Evolutionary conservation across 129 eudicot species (phyloP), one percentile per base, ranked within the genome.

Genomic region (Solidago caesia): DNA sequence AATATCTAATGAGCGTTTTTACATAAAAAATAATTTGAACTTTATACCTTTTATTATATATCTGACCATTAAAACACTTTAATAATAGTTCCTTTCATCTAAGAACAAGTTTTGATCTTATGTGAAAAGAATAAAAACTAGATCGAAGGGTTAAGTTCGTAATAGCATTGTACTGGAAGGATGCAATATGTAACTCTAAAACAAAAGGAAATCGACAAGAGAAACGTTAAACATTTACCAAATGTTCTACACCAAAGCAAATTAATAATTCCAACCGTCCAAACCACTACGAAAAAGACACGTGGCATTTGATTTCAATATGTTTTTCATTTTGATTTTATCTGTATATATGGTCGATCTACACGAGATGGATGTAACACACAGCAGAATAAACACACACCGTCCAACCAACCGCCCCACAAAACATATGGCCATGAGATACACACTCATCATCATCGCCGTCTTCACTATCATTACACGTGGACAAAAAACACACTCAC

Each of bases 331-430:
- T 44, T 7, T 44, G 67, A 56, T 67, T 67, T 67, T 44, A 43
- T 59, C 27, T 49, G 58, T 10, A 45, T 57, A 58, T 63, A 39
- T 51, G 55, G 62, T 42, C 70, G 69, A 25, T n/a, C 39, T 33
- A 33, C 2, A 33, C 3, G 39, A 33, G 3, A 33, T 33, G 39
- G 39, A 33, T 33, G 3, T 33, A 33, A 33, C 39, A 33, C 3
- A 14, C 64, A 44, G 9, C 16, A 44, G 68, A 57, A 57, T 57
- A 67, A 46, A 67, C 52, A 42, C 81, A 77, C 81, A 77, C 81
- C 81, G 76, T 51, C 81, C 76, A 70, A 12, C 44, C 69, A n/a
- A 75, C 81, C 81, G 71, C 76, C 70, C 70, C 55, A 7, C 55
- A 47, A 68, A 47, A 39, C 33, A 47, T 6, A 46, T 68, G 70